Evolutionary conservation across 2,329 filamentous ascomycete genomes (phyloP).

Genomic region (Cercospora sp.): DNA sequence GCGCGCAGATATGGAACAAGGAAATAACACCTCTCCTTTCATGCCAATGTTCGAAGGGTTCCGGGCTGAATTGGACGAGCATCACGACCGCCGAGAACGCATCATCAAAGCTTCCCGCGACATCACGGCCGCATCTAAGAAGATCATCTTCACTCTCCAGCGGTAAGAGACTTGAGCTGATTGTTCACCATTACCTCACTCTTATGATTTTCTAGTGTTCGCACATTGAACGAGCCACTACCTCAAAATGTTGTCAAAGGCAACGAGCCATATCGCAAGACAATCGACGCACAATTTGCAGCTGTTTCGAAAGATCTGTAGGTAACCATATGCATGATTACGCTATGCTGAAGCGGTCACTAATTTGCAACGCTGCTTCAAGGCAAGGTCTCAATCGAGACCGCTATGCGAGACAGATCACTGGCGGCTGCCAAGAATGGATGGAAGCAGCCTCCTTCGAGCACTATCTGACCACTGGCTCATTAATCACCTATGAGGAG

Average conservation of each 20-base stretch:
- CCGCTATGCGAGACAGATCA: constrained; percentile 78
- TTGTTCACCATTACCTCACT: background rate
- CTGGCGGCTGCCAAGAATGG: constrained; percentile 83
- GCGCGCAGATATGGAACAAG: constrained; percentile 27
- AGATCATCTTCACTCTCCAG: constrained; percentile 89
- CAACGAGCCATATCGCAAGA: constrained; percentile 65
- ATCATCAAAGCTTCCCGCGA: constrained; percentile 90
- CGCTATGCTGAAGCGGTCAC: background rate
- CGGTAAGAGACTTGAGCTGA: constrained; percentile 51
- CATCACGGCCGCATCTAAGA: constrained; percentile 92
- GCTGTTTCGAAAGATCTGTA: constrained; percentile 68
- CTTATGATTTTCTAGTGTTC: constrained; percentile 55
- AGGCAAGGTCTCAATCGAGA: constrained; percentile 71
- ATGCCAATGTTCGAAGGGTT: constrained; percentile 80
- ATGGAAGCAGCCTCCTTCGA: constrained; percentile 88
- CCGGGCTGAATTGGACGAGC: constrained; percentile 84
- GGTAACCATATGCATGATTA: background rate
- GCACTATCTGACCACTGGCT: constrained; percentile 79
- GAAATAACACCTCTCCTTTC: constrained; percentile 45
- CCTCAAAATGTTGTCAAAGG: constrained; percentile 70
- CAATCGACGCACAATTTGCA: constrained; percentile 69
- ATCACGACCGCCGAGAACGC: constrained; percentile 87
- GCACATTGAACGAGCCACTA: constrained; percentile 59
- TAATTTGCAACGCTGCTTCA: background rate
- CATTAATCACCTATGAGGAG: constrained; percentile 67